Evolutionary conservation across 805 yeast species (phyloP).

Genomic region (Lipomyces yamanashiensis): DNA sequence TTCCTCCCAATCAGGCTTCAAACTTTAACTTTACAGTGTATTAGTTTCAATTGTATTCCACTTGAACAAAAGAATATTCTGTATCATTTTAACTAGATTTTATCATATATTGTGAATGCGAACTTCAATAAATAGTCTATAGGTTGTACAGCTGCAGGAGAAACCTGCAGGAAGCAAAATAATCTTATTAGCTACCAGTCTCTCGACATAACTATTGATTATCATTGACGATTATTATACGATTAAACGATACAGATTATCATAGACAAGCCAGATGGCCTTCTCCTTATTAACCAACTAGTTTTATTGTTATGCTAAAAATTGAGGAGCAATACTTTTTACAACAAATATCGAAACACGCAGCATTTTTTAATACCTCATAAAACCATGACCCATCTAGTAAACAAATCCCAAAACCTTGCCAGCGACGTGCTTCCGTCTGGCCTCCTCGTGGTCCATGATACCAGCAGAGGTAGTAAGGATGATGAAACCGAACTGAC

Average conservation of each 20-base stretch:
- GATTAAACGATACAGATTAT: background rate
- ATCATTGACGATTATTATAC: too few relatives aligned
- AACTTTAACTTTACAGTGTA: background rate
- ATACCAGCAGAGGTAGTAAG: conserved; percentile 99
- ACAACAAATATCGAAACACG: conserved; percentile 15
- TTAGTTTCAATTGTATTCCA: background rate
- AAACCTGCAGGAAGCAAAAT: too few relatives aligned
- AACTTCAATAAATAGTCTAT: too few relatives aligned
- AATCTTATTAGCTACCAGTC: too few relatives aligned
- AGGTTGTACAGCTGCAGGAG: too few relatives aligned
- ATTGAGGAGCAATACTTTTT: conserved; percentile 11
- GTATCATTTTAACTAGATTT: too few relatives aligned
- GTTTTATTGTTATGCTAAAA: conserved; percentile 11
- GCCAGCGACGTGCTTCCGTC: conserved; percentile 99
- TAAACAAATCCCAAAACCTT: conserved; percentile 97
- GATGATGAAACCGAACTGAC: conserved; percentile 98
- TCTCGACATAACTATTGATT: too few relatives aligned
- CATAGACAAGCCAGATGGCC: background rate
- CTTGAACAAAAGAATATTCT: too few relatives aligned
- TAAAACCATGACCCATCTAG: conserved; percentile 49
- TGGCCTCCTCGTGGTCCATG: conserved; percentile 99
- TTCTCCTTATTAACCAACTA: background rate
- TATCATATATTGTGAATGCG: too few relatives aligned
- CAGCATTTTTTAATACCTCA: conserved; percentile 7
- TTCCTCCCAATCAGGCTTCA: background rate